Base-by-base conservation (phyloP, 2,329 filamentous ascomycete species). In the Aquanectria penicillioides region DNA sequence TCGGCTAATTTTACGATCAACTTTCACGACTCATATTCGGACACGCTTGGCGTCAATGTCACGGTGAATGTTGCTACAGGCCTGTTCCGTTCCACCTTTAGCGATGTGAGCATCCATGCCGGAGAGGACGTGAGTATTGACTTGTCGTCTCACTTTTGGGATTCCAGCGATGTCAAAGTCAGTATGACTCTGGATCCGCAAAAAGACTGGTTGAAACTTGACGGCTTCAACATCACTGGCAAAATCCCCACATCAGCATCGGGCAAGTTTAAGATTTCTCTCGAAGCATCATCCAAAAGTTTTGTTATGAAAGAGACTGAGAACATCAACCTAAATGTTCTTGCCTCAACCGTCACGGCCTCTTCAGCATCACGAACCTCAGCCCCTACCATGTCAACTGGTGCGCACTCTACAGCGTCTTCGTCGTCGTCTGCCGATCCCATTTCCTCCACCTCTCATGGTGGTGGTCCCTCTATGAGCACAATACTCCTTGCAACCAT, bases 1-100 rank as follows among this genome's bases (percentile, higher is more conserved):
- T 85, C 87, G 4, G 80, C 83, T 23, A 89, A 89, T 64, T 82
- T 94, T 41, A 86, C 82, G 1, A 77, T 93, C 29, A 81, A 77
- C 11, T 87, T 87, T 9, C 81, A 76, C 11, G 89, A 92, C 70
- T 73, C 76, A 11, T 86, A 83, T 62, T 83, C 85, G 12, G 85
- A 91, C 67, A 77, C 75, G 12, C 85, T 90, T 5, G 82, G 80
- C 34, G 80, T 87, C 3, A 79, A 84, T 13, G 73, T 89, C 29
- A 70, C 73, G 13, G 59, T 78, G 15, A 74, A 75, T 25, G 66
- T 80, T 4, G 71, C 69, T 5, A 73, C 76, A 3, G 67, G 70
- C 12, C 65, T 83, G 3, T 82, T 85, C 61, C 70, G 71, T 38
- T 73, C 73, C 6, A 75, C 72, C 2, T 71, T 80, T 22, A 74